These are phyloP conservation scores for Rhynchosporium graminicola DNA, from an alignment of 2,329 filamentous ascomycete genomes.

Conservation along the genomic window DNA sequence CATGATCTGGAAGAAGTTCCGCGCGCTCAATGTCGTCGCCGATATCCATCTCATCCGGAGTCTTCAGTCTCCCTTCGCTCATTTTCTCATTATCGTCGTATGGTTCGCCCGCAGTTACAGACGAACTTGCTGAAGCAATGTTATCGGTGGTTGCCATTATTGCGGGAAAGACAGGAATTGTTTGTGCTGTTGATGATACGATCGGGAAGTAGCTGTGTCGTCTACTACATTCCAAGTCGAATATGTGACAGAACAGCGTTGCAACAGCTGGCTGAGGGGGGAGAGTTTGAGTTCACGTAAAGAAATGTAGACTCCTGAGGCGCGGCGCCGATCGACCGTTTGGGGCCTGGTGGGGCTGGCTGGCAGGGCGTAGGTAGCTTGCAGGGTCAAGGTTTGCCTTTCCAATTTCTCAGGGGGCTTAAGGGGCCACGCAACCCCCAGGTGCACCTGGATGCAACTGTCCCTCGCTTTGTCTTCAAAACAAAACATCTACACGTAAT, in stretches of 20 bases:
- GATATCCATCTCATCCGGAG: conserved; percentile 43
- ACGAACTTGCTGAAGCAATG: conserved; percentile 36
- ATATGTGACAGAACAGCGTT: neutral
- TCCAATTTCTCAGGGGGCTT: neutral
- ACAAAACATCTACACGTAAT: neutral
- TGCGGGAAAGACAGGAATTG: conserved; percentile 16
- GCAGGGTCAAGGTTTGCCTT: neutral
- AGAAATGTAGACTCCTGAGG: conserved; percentile 2
- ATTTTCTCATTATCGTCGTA: conserved; percentile 38
- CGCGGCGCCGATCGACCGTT: neutral
- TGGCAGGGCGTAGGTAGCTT: neutral
- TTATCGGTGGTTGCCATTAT: conserved; percentile 35
- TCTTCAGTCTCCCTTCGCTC: conserved; percentile 34
- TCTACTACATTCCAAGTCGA: conserved; percentile 1
- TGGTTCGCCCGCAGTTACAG: conserved; percentile 33
- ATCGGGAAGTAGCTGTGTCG: neutral
- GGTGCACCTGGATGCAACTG: neutral
- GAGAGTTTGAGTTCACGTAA: no score
- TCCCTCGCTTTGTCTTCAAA: no score
- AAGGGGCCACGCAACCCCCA: neutral
- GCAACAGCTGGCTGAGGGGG: neutral
- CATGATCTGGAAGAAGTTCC: conserved; percentile 42
- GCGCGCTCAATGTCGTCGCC: conserved; percentile 46
- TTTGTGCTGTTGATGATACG: neutral
- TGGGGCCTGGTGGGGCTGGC: neutral